A percentile compares a stretch with the other conserved stretches of the same genome.
phyloP scores from a whole-genome alignment of 1,139 yeast genomes.

The Diutina scorzettiae region DNA sequence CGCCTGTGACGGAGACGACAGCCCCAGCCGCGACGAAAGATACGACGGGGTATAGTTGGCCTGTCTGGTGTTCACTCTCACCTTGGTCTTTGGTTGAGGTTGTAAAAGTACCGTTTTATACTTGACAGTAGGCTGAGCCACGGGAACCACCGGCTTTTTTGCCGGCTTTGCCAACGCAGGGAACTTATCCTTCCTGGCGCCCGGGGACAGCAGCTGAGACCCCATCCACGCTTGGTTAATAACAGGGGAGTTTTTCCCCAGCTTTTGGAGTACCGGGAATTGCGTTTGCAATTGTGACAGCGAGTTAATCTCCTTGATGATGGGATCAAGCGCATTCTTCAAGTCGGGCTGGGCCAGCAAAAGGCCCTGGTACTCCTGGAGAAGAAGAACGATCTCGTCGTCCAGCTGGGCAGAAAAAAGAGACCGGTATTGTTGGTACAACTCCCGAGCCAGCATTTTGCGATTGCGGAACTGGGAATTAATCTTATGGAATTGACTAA shows the following conservation, averaged over 20 bases:
- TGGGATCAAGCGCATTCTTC: neutral
- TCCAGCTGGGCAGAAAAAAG: slow-evolving; percentile 33
- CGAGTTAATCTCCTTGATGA: slow-evolving; percentile 15
- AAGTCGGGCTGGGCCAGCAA: slow-evolving; percentile 19
- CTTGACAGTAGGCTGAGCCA: slow-evolving; percentile 1
- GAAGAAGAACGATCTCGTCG: slow-evolving; percentile 40
- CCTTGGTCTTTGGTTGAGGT: neutral
- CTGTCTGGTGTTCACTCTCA: neutral
- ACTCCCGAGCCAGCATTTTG: slow-evolving; percentile 34
- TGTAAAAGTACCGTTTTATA: slow-evolving; percentile 1
- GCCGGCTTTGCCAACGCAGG: slow-evolving; percentile 12
- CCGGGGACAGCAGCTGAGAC: slow-evolving; percentile 10
- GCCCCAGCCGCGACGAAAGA: neutral
- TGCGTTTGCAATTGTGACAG: slow-evolving; percentile 14
- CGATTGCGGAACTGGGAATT: slow-evolving; percentile 39
- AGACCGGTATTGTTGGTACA: slow-evolving; percentile 37
- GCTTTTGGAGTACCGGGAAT: slow-evolving; percentile 15
- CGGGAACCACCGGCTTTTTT: slow-evolving; percentile 9
- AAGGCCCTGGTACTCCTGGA: slow-evolving; percentile 47
- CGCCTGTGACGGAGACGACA: neutral
- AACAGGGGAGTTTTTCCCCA: slow-evolving; percentile 16
- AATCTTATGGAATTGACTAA: slow-evolving; percentile 35
- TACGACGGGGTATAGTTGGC: neutral
- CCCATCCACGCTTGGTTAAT: slow-evolving; percentile 16
- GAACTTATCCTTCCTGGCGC: slow-evolving; percentile 18